Conservation (phyloP, 331 rosid genomes). For the Malus hybrid region DNA sequence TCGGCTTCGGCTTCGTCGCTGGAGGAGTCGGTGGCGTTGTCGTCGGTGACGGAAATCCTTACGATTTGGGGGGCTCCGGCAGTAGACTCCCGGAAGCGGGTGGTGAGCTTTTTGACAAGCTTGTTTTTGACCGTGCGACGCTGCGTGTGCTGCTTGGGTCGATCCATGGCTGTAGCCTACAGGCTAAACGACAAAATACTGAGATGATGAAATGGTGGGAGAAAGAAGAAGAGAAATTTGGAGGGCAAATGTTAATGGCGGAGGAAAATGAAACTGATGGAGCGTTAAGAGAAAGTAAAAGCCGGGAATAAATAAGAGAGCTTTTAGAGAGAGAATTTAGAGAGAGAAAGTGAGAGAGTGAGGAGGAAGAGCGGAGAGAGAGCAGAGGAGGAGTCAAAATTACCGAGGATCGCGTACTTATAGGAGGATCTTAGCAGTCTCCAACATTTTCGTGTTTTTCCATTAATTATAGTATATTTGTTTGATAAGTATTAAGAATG, state of each 20-base stretch:
- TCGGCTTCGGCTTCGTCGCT: slow-evolving; percentile 35
- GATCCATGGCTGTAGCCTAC: slow-evolving; percentile 16
- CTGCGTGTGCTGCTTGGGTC: slow-evolving; percentile 18
- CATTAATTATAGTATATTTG: neutral
- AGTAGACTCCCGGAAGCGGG: neutral
- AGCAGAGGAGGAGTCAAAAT: slow-evolving; percentile 14
- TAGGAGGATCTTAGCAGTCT: slow-evolving; percentile 19
- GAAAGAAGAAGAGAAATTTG: neutral
- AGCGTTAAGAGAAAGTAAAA: neutral
- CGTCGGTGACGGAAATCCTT: slow-evolving; percentile 37
- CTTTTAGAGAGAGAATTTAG: neutral
- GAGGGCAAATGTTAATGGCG: neutral
- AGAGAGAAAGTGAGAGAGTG: neutral
- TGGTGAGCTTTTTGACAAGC: neutral
- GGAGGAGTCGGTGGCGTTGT: slow-evolving; percentile 54
- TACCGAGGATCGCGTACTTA: slow-evolving; percentile 8
- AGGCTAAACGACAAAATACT: neutral
- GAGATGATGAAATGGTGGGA: neutral
- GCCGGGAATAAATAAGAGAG: neutral
- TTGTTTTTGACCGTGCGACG: slow-evolving; percentile 25
- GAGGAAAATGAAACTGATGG: neutral
- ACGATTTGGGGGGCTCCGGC: slow-evolving; percentile 16
- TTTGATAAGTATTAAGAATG: neutral
- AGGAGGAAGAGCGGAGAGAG: neutral
- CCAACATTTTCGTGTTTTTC: neutral